Conservation (phyloP, 2,329 filamentous ascomycete species). For the Colletotrichum abscissum region DNA sequence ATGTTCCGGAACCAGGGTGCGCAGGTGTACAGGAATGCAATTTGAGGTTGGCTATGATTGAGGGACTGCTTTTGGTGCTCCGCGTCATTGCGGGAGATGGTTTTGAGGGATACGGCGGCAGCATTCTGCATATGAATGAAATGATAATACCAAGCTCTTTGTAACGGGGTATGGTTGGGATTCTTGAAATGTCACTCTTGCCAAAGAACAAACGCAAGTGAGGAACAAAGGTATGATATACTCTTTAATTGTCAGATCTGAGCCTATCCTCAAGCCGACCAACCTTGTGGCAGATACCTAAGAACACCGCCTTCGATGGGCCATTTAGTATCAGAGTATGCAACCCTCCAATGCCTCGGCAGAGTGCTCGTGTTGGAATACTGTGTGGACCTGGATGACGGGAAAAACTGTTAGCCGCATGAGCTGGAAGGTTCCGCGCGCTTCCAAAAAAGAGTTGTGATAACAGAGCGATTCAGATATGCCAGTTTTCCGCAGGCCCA, state of each 20-base stretch:
- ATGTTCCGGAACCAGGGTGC: conserved; percentile 82
- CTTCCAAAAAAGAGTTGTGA: conserved; percentile 14
- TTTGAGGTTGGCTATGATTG: conserved; percentile 51
- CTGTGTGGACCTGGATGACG: conserved; percentile 20
- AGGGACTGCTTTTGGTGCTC: not conserved
- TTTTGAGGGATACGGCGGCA: conserved; percentile 7
- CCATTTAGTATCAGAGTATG: not conserved
- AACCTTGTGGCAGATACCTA: not conserved
- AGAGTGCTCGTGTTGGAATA: not conserved
- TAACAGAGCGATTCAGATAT: conserved; percentile 34
- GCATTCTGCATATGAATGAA: conserved; percentile 28
- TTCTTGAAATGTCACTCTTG: not conserved
- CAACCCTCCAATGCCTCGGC: not conserved
- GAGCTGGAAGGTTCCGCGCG: conserved; percentile 23
- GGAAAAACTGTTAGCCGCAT: conserved; percentile 14
- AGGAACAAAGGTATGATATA: not conserved
- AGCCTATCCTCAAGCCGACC: not conserved
- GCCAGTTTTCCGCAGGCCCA: conserved; percentile 36
- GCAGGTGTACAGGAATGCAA: conserved; percentile 80
- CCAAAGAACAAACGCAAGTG: not conserved
- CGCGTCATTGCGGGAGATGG: not conserved
- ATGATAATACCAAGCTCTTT: conserved; percentile 26
- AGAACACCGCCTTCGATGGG: too few relatives aligned
- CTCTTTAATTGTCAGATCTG: too few relatives aligned
- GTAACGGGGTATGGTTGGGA: not conserved